These are phyloP conservation scores for Apiospora sp. DNA, from an alignment of 2,329 filamentous ascomycete species.

Conservation along the genomic window DNA sequence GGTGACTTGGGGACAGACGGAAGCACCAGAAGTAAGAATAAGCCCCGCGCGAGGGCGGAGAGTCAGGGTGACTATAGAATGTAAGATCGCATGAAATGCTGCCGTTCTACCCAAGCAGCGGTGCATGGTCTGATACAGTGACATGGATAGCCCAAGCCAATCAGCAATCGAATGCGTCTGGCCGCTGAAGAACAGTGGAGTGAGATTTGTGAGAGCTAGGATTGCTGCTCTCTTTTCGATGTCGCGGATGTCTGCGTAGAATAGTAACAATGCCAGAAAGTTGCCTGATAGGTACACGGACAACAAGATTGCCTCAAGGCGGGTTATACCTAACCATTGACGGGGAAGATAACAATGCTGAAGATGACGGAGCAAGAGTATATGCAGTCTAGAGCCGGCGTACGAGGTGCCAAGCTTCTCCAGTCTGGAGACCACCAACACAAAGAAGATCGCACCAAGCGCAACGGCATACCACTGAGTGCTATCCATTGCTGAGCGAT, in stretches of 20 bases:
- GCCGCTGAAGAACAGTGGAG: conserved; percentile 6
- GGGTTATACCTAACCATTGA: not conserved
- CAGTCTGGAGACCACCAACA: conserved; percentile 13
- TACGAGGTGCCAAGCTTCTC: not conserved
- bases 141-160: conserved; percentile 9
- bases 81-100: conserved; percentile 8
- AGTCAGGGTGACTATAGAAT: conserved; percentile 5
- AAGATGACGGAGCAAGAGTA: conserved; percentile 2
- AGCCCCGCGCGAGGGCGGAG: not conserved
- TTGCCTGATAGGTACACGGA: conserved; percentile 8
- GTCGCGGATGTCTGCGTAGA: conserved; percentile 4
- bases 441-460: conserved; percentile 5
- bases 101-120: conserved; percentile 4
- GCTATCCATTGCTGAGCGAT: conserved; percentile 8
- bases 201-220: conserved; percentile 1
- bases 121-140: conserved; percentile 10
- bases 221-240: conserved; percentile 7
- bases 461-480: conserved; percentile 12
- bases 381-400: not conserved
- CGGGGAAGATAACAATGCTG: conserved; percentile 10
- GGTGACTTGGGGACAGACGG: not conserved
- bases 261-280: conserved; percentile 8
- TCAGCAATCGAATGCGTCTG: conserved; percentile 5
- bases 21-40: conserved; percentile 8
- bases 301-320: conserved; percentile 10